Evolutionary conservation across 495 filamentous ascomycete species (phyloP), one percentile per base, ranked within the genome.

Genomic region (Daldinia concentrica): DNA sequence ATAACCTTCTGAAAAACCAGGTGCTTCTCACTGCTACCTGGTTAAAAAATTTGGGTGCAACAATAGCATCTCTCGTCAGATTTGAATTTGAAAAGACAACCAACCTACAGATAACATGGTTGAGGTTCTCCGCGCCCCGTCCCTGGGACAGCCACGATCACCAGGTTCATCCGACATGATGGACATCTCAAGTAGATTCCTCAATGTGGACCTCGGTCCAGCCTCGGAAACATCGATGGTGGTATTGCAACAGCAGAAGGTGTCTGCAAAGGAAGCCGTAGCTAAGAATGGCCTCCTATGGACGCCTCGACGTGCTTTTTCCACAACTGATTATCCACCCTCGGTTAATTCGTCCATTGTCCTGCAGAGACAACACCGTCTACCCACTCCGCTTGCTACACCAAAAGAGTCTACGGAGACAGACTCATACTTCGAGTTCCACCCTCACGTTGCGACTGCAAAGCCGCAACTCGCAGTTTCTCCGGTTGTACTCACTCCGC

Each of bases 111-210:
- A 45, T 66, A 73, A 48, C 51, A 73, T 73, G 71, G 71, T 73
- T 59, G 71, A 69, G 39, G 43, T 73, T 37, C 66, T 73, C 39
- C 50, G 71, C n/a, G 61, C 41, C 29, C 62, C 71, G 27, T 69
- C 71, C 14, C 30, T 73, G 51, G 71, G 71, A 41, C 69, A 72
- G 36, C 12, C 45, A 29, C 26, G 62, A 43, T 68, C 69, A 22
- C 29, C 64, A 32, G 56, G 69, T 19, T 66, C 71, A 37, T 19
- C 71, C 17, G 71, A 69, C 29, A 66, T 73, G 71, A 73, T 73
- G 71, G 71, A 73, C n/a, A 62, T 68, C 54, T 65, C 70, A 51
- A 69, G 51, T 58, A 64, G 71, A 22, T 73, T 73, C 58, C 71
- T 62, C 27, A 62, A 65, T 24, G 27, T 73, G 51, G 71, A 73